Conservation (phyloP, 306 rosid genomes). For the Alnus glutinosa region DNA sequence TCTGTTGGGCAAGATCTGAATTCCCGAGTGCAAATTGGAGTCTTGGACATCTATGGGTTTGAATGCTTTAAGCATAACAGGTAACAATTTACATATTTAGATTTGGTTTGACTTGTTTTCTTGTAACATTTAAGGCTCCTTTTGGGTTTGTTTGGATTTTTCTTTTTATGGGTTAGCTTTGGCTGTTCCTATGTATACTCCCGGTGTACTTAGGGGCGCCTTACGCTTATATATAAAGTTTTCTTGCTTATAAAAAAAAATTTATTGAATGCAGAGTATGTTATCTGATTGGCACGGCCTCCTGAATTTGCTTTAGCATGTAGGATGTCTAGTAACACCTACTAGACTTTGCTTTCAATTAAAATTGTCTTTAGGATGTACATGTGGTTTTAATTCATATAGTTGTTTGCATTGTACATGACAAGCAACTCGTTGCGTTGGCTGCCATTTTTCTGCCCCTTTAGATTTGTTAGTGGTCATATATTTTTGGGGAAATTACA, state of each 20-base stretch:
- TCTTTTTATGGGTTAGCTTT: too few species aligned
- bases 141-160: not conserved
- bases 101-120: constrained; percentile 18
- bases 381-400: not conserved
- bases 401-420: not conserved
- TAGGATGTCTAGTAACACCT: not conserved
- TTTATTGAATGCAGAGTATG: not conserved
- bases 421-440: not conserved
- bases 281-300: not conserved
- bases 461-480: not conserved
- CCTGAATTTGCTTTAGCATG: constrained; percentile 10
- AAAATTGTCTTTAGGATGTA: not conserved
- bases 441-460: not conserved
- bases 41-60: constrained; percentile 94
- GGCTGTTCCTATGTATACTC: too few species aligned
- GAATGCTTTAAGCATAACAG: constrained; percentile 97
- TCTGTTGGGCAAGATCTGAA: constrained; percentile 90
- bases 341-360: not conserved
- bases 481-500: not conserved
- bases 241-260: not conserved
- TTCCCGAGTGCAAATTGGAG: constrained; percentile 82
- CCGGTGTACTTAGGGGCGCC: too few species aligned
- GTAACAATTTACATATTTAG: constrained; percentile 33
- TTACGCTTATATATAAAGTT: too few species aligned
- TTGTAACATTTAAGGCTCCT: constrained; percentile 8